A percentile compares a stretch with the other conserved stretches of the same genome.
Conservation (phyloP, 2,329 filamentous ascomycete genomes). For the Biscogniauxia sp. region DNA sequence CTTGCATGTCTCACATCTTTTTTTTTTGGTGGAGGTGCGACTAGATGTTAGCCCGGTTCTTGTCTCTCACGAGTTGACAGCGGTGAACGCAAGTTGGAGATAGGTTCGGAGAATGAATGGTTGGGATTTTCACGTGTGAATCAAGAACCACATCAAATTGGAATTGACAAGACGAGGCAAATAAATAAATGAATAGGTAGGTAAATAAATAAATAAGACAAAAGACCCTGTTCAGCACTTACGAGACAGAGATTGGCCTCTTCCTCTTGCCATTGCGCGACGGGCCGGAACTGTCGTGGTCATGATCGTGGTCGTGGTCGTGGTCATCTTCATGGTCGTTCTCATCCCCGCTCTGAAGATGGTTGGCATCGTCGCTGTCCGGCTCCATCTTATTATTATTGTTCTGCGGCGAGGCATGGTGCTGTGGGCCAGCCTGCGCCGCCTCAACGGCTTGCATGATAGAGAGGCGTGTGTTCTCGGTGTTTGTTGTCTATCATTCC, state of each 20-base stretch:
- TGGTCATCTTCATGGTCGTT: slow-evolving; percentile 33
- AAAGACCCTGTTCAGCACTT: slow-evolving; percentile 29
- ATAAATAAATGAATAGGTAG: slow-evolving; percentile 18
- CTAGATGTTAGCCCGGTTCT: slow-evolving; percentile 10
- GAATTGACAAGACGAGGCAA: slow-evolving; percentile 4
- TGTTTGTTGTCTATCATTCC: slow-evolving; percentile 13
- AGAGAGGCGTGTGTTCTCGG: slow-evolving; percentile 8
- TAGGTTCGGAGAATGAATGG: background rate
- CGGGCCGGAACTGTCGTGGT: slow-evolving; percentile 35
- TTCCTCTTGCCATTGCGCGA: slow-evolving; percentile 55
- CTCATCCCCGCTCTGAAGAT: slow-evolving; percentile 43
- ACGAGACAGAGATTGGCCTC: slow-evolving; percentile 61
- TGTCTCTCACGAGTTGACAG: slow-evolving; percentile 8
- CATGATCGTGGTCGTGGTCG: slow-evolving; percentile 32
- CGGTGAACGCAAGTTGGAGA: slow-evolving; percentile 3
- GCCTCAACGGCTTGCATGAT: slow-evolving; percentile 24
- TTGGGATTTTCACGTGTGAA: background rate
- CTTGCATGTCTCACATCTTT: slow-evolving; percentile 75
- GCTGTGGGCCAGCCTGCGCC: slow-evolving; percentile 21
- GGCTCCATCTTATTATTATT: slow-evolving; percentile 30
- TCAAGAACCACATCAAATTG: slow-evolving; percentile 21
- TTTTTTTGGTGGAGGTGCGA: slow-evolving; percentile 6
- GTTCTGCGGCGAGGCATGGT: slow-evolving; percentile 25
- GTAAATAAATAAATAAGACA: slow-evolving; percentile 7
- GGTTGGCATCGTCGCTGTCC: slow-evolving; percentile 48